Evolutionary conservation across 192 early-diverging fungal species (phyloP).

Genomic region (Rhizoclosmatium globosum): DNA sequence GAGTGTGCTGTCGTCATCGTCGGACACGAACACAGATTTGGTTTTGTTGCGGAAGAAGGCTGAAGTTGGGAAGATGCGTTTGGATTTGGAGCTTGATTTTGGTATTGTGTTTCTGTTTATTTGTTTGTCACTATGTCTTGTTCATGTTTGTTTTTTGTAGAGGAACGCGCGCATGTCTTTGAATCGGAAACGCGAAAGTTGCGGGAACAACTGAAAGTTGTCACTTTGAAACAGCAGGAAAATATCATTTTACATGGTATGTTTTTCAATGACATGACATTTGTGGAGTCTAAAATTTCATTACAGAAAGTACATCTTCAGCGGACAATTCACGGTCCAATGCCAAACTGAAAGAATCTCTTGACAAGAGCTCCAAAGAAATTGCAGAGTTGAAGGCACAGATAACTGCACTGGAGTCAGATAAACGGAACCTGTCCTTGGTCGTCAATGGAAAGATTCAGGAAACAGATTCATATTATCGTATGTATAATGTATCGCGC

Average conservation of each 20-base stretch:
- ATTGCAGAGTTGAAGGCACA: constrained; percentile 25
- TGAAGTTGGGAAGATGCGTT: neutral
- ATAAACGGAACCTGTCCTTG: constrained; percentile 29
- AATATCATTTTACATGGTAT: neutral
- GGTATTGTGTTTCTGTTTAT: neutral
- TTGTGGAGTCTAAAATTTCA: neutral
- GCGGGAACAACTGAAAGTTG: constrained; percentile 10
- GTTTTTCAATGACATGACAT: neutral
- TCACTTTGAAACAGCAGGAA: neutral
- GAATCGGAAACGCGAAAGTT: constrained; percentile 35
- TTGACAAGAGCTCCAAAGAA: constrained; percentile 18
- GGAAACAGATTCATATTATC: constrained; percentile 26
- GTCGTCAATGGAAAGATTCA: constrained; percentile 26
- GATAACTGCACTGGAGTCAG: constrained; percentile 10
- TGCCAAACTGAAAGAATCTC: constrained; percentile 7
- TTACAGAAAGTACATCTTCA: neutral
- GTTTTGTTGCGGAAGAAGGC: neutral
- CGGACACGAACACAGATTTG: neutral
- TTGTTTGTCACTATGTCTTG: neutral
- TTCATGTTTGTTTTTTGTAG: neutral
- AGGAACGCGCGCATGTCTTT: constrained; percentile 36
- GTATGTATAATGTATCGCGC: neutral
- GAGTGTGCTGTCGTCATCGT: neutral
- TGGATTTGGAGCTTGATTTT: neutral
- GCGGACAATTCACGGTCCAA: neutral